A percentile compares a stretch with the other conserved stretches of the same genome.
Conservation (phyloP, 495 filamentous ascomycete genomes). For the Lasiosphaeris hirsuta region DNA sequence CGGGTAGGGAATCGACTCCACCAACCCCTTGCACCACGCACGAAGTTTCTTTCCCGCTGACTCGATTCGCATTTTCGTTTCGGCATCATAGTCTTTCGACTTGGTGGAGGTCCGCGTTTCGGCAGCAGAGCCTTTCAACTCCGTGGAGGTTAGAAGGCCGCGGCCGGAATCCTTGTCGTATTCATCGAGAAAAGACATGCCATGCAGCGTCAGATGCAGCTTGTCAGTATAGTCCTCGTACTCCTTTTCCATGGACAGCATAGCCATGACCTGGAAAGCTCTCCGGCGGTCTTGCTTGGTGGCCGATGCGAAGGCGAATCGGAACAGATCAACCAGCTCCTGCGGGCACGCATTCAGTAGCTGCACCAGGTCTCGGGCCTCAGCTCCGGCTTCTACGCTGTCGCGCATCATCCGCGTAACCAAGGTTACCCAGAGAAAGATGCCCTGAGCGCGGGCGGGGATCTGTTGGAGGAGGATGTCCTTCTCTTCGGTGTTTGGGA, state of each 20-base stretch:
- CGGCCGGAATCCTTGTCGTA: constrained; percentile 5
- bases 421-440: constrained; percentile 18
- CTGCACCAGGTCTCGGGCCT: not conserved
- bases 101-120: too few relatives aligned
- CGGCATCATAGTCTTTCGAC: too few relatives aligned
- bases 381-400: constrained; percentile 6
- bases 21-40: too few relatives aligned
- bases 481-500: constrained; percentile 13
- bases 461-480: not conserved
- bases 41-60: too few relatives aligned
- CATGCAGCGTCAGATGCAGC: not conserved
- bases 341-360: not conserved
- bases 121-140: too few relatives aligned
- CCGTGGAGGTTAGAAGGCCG: too few relatives aligned
- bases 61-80: too few relatives aligned
- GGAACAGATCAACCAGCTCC: constrained; percentile 2
- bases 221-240: not conserved
- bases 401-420: constrained; percentile 9
- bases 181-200: constrained; percentile 3
- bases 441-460: constrained; percentile 1
- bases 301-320: not conserved
- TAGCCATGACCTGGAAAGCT: constrained; percentile 1
- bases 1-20: too few relatives aligned
- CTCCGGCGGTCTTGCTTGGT: not conserved
- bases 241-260: not conserved